Evolutionary conservation across 129 eudicot genomes (phyloP), one percentile per base, ranked within the genome.

Genomic region (Sambucus nigra): DNA sequence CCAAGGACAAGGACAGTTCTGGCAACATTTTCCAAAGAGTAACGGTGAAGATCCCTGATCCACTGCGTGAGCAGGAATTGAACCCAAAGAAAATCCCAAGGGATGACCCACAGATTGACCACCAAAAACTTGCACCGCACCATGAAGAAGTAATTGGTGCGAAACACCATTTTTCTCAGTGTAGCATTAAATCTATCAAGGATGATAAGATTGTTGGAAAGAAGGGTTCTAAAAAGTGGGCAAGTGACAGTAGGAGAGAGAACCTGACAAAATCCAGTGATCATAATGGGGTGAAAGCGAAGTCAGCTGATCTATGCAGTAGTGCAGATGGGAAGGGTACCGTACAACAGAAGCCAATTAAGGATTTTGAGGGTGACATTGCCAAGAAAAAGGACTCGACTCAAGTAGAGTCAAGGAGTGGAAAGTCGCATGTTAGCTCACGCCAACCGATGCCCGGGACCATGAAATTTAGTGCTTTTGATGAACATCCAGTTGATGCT

Each of bases 1-100:
- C 55, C 19, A 69, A 66, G 29, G 81, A 76, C 53, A 70, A 51
- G 47, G 64, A 60, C 44, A 64, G 55, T 59, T 46, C 48, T 32
- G 53, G 16, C 11, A 17, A 0, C 33, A 56, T 16, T 60, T 38
- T 53, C 55, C 70, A 67, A 55, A 70, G 73, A 44, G 64, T 61
- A 23, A 65, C 32, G 46, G 47, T 60, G 42, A 77, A 64, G 69
- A 51, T 50, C 23, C 65, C 74, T 18, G 60, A 64, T 52, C 55
- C 62, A 8, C 49, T 28, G 44, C 47, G 70, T 42, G 76, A 60
- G 51, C 72, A 58, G 48, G 72, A 56, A 64, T 60, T 61, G 42
- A 33, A 56, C 50, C 59, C 65, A 20, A 76, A 79, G 38, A 69
- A 59, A 40, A 61, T 38, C 24, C 59, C 60, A 53, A 65, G 44